phyloP scores from a whole-genome alignment of 2,329 filamentous ascomycete genomes.

The Tolypocladium album region DNA sequence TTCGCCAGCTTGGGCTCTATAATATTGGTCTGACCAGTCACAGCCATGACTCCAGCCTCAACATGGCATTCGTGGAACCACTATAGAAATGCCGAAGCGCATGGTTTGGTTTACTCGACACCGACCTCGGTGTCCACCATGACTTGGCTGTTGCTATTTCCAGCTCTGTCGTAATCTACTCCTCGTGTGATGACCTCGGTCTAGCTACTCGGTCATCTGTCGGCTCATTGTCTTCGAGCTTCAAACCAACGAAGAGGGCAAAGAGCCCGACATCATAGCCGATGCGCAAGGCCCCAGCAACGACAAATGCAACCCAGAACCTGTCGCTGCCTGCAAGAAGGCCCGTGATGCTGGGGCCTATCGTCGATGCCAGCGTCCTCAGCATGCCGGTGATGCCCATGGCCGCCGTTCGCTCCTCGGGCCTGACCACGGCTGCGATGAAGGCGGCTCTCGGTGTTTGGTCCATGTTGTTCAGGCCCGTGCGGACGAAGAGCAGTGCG shows the following conservation, averaged over 20 bases:
- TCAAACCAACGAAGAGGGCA: constrained; percentile 48
- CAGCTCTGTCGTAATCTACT: neutral
- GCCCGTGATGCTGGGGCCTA: constrained; percentile 44
- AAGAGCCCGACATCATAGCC: constrained; percentile 49
- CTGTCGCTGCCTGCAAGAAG: constrained; percentile 36
- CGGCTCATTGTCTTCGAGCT: constrained; percentile 33
- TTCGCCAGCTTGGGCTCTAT: neutral
- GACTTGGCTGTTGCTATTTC: neutral
- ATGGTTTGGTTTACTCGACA: neutral
- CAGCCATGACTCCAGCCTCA: neutral
- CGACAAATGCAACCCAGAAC: constrained; percentile 54
- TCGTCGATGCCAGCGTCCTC: constrained; percentile 46
- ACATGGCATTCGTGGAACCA: neutral
- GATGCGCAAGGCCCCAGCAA: constrained; percentile 40
- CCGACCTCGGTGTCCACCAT: neutral
- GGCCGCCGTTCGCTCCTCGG: constrained; percentile 56
- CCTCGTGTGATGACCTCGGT: neutral
- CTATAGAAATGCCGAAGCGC: neutral
- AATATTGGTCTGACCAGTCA: neutral
- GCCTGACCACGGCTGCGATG: constrained; percentile 54
- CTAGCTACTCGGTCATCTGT: neutral
- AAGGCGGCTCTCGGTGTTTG: constrained; percentile 56
- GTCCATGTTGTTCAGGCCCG: constrained; percentile 58
- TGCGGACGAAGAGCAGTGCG: constrained; percentile 44
- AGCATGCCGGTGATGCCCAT: constrained; percentile 57